Base-by-base conservation (phyloP, 768 basidiomycete species). In the Amanita molliuscula region DNA sequence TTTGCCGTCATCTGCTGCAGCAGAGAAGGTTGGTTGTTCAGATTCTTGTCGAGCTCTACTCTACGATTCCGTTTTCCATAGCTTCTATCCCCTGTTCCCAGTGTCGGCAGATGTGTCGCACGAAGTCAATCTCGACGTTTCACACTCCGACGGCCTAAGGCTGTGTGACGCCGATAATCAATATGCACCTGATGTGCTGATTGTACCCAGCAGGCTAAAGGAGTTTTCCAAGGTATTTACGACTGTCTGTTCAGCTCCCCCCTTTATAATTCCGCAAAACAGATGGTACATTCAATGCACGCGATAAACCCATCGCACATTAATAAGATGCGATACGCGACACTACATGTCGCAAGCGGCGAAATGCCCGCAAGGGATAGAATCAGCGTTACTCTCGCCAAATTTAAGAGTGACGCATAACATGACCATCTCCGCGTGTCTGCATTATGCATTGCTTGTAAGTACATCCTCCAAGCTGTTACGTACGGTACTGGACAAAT, bases 31-130 rank as follows among this genome's bases (percentile, higher is more conserved):
- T 52, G 34, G 67, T 48, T 13, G 45, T 33, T 16, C 8, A 48
- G 28, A 23, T 34, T 41, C 13, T 28, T 46, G 20, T 1, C 25
- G 37, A 9, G 29, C 40, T 28, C 43, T 46, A 18, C 10, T 33
- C 52, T 53, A 46, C 51, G 42, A 5, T 3, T 23, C 1, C 20
- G n/a, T 1, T 33, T 16, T 10, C 15, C 18, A 16, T 61, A 97
- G 92, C 58, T 96, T 96, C 69, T 99, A 98, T 62, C 96, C 96
- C 0, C 66, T 96, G 35, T 97, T 97, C 65, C 96, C 96, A 7
- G 77, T 81, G 1, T 91, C 96, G 0, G 61, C 73, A 10, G 85
- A 87, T 5, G 65, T 85, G 15, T 71, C 82, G 1, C 72, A 77
- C 33, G 91, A 95, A 59, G 80, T 97, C 51, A 94, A 96, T 60